phyloP scores from a whole-genome alignment of 164 flowering plant genomes.

The Macadamia integrifolia region DNA sequence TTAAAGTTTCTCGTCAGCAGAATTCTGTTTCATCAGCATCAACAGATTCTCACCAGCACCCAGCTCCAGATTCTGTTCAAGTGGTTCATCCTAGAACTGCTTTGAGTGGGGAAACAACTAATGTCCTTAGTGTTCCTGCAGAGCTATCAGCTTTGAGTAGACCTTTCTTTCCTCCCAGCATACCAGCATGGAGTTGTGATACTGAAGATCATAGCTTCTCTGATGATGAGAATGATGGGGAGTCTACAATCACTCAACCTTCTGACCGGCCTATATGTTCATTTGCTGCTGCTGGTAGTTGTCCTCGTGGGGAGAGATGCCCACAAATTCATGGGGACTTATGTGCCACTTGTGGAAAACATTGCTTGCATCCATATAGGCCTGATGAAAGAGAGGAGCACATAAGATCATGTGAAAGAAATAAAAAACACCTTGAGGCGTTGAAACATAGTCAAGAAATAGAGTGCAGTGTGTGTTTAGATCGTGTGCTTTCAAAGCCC shows the following conservation, averaged over 20 bases:
- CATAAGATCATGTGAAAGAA: slow-evolving; percentile 51
- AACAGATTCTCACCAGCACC: slow-evolving; percentile 22
- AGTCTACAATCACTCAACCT: slow-evolving; percentile 26
- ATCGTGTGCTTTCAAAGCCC: slow-evolving; percentile 82
- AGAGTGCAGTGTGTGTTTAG: slow-evolving; percentile 94
- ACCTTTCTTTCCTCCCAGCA: slow-evolving; percentile 26
- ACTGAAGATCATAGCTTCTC: slow-evolving; percentile 17
- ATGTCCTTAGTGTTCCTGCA: slow-evolving; percentile 11
- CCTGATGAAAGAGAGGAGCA: slow-evolving; percentile 85
- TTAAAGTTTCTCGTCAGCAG: slow-evolving; percentile 45
- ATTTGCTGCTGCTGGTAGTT: slow-evolving; percentile 88
- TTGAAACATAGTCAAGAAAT: slow-evolving; percentile 84
- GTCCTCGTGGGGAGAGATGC: slow-evolving; percentile 86
- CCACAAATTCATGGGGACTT: slow-evolving; percentile 84
- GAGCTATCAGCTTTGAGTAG: slow-evolving; percentile 32
- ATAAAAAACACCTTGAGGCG: slow-evolving; percentile 65
- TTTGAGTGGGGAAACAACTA: slow-evolving; percentile 9
- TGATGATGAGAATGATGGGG: slow-evolving; percentile 22
- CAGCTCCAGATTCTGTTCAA: slow-evolving; percentile 21
- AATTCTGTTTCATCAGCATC: slow-evolving; percentile 47
- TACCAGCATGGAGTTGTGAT: slow-evolving; percentile 37
- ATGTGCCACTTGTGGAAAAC: slow-evolving; percentile 75
- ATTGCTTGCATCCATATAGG: slow-evolving; percentile 83
- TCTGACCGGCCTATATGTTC: slow-evolving; percentile 63
- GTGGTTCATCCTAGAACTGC: slow-evolving; percentile 16